Evolutionary conservation across 2,329 filamentous ascomycete genomes (phyloP).

Genomic region (Trichoderma pleuroti): DNA sequence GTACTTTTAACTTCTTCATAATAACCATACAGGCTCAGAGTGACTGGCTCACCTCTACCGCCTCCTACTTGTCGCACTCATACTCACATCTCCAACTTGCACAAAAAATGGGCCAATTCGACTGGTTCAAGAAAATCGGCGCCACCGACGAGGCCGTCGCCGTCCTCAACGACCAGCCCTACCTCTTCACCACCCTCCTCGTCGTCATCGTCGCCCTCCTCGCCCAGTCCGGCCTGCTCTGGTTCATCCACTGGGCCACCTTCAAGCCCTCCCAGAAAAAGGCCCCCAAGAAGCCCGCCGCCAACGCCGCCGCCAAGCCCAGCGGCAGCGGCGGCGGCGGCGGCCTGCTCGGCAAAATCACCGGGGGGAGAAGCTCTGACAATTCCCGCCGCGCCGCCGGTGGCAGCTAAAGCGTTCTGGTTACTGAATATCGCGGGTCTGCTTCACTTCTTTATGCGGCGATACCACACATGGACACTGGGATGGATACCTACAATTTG

Average conservation of each 20-base stretch:
- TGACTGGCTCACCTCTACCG: neutral
- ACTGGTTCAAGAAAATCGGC: slow-evolving; percentile 54
- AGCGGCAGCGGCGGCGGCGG: neutral
- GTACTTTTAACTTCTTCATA: neutral
- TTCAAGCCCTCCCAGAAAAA: slow-evolving; percentile 56
- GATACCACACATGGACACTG: neutral
- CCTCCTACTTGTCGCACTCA: too few relatives aligned
- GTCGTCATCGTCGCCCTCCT: slow-evolving; percentile 50
- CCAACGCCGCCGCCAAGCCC: neutral
- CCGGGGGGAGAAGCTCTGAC: neutral
- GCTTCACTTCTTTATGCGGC: too few relatives aligned
- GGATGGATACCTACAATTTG: neutral
- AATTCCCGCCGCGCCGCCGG: neutral
- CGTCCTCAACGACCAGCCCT: slow-evolving; percentile 58
- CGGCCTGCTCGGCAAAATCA: slow-evolving; percentile 4
- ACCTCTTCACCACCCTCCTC: slow-evolving; percentile 55
- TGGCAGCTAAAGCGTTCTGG: neutral
- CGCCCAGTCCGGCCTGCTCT: slow-evolving; percentile 46
- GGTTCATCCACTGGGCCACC: slow-evolving; percentile 59
- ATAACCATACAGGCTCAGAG: neutral
- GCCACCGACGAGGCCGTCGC: slow-evolving; percentile 57
- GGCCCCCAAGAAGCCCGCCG: slow-evolving; percentile 41
- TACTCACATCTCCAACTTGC: neutral
- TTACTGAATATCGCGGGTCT: neutral
- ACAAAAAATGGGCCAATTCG: slow-evolving; percentile 48